A percentile compares a stretch with the other conserved stretches of the same genome.
phyloP scores from a whole-genome alignment of 2,329 filamentous ascomycete genomes.

The Pseudogymnoascus sp. region DNA sequence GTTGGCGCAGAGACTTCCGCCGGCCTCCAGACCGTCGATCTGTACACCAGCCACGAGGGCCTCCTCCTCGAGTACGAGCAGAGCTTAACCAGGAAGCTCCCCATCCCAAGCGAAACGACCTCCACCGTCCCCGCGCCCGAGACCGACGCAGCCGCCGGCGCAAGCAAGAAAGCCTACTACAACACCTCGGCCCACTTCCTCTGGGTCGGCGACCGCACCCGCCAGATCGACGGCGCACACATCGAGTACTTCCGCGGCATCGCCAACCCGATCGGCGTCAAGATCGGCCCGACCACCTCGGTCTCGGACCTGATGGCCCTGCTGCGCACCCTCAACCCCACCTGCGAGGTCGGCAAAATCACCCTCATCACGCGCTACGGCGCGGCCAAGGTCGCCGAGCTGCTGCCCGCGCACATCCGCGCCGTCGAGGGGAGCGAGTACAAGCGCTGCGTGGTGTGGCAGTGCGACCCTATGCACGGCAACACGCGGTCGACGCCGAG shows the following conservation, averaged over 20 bases:
- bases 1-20: slow-evolving; percentile 81
- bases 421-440: slow-evolving; percentile 75
- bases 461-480: slow-evolving; percentile 98
- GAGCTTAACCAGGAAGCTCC: slow-evolving; percentile 68
- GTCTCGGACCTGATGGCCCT: slow-evolving; percentile 66
- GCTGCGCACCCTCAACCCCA: slow-evolving; percentile 78
- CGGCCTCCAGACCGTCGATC: slow-evolving; percentile 81
- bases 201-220: slow-evolving; percentile 95
- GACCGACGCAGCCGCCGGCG: slow-evolving; percentile 21
- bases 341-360: slow-evolving; percentile 77
- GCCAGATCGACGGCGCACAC: slow-evolving; percentile 86
- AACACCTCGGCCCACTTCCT: slow-evolving; percentile 94
- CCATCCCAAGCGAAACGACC: slow-evolving; percentile 44
- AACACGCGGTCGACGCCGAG: slow-evolving; percentile 60
- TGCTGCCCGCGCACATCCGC: slow-evolving; percentile 78
- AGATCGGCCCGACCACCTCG: slow-evolving; percentile 83
- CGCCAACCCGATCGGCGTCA: slow-evolving; percentile 92
- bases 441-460: slow-evolving; percentile 69
- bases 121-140: slow-evolving; percentile 18
- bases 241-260: slow-evolving; percentile 97
- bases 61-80: slow-evolving; percentile 93
- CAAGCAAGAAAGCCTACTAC: slow-evolving; percentile 60
- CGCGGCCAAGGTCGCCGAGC: slow-evolving; percentile 60
- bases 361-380: slow-evolving; percentile 96
- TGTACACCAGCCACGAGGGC: slow-evolving; percentile 93